Evolutionary conservation across 2,329 filamentous ascomycete genomes (phyloP).

Genomic region (Claviceps sp.): DNA sequence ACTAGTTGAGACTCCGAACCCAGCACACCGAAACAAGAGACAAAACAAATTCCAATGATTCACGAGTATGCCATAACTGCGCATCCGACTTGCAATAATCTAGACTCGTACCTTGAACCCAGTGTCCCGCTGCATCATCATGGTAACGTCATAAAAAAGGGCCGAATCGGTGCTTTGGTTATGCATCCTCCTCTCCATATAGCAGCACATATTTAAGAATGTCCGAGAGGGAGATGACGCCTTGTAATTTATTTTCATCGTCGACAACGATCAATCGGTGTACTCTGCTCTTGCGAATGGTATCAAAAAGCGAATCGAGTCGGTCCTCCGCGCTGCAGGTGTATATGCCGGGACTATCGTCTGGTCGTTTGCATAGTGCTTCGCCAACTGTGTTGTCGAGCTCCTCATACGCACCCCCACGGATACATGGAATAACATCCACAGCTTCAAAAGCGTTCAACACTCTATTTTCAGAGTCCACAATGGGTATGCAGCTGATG

Average conservation of each 20-base stretch:
- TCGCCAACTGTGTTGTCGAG: conserved; percentile 77
- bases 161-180: not conserved
- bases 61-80: not conserved
- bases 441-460: conserved; percentile 97
- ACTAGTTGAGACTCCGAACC: conserved; percentile 2
- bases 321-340: conserved; percentile 87
- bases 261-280: conserved; percentile 90
- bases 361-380: conserved; percentile 70
- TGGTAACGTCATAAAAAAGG: not conserved
- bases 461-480: conserved; percentile 64
- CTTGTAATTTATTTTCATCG: conserved; percentile 72
- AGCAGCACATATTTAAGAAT: conserved; percentile 91
- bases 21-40: not conserved
- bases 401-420: conserved; percentile 85
- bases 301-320: conserved; percentile 92
- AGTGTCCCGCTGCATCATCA: not conserved
- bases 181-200: conserved; percentile 51
- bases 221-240: conserved; percentile 86
- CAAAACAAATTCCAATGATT: not conserved
- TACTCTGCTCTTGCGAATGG: conserved; percentile 85
- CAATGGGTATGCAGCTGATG: conserved; percentile 87
- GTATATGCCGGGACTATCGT: conserved; percentile 93
- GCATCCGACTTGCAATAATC: conserved; percentile 1
- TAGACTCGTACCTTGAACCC: not conserved
- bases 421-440: conserved; percentile 92